Evolutionary conservation across 169 alveolate genomes (phyloP).

Genomic region (Besnoitia besnoiti): DNA sequence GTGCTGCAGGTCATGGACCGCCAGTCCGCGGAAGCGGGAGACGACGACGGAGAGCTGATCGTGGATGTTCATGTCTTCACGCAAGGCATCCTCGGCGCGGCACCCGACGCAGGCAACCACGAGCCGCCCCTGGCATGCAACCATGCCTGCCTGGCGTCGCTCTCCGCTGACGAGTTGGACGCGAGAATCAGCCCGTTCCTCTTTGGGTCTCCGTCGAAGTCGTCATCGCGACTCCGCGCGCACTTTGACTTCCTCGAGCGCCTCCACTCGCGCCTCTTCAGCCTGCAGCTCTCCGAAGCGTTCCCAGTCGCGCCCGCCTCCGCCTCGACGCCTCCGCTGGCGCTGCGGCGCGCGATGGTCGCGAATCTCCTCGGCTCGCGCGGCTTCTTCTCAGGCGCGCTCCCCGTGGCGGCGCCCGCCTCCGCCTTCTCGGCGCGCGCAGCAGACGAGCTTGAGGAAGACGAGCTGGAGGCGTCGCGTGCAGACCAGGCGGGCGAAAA

Average conservation of each 20-base stretch:
- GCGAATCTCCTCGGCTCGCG: slow-evolving; percentile 12
- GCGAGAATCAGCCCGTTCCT: background rate
- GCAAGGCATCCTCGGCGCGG: background rate
- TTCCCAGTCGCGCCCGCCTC: background rate
- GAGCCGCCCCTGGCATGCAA: background rate
- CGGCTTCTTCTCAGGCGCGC: background rate
- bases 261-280: background rate
- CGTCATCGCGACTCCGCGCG: background rate
- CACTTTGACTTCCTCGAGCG: background rate
- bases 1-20: background rate
- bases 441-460: background rate
- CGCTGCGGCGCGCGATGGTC: background rate
- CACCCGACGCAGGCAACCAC: background rate
- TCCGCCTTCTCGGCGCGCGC: background rate
- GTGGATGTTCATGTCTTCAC: slow-evolving; percentile 7
- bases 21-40: background rate
- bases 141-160: background rate
- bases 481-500: background rate
- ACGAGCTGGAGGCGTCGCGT: background rate
- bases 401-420: background rate
- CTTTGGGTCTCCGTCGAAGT: background rate
- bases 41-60: background rate
- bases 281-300: background rate
- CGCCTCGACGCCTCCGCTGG: background rate
- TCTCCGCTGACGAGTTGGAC: background rate